Evolutionary conservation across 2,329 filamentous ascomycete species (phyloP).

Genomic region (Mollisiaceae sp.): DNA sequence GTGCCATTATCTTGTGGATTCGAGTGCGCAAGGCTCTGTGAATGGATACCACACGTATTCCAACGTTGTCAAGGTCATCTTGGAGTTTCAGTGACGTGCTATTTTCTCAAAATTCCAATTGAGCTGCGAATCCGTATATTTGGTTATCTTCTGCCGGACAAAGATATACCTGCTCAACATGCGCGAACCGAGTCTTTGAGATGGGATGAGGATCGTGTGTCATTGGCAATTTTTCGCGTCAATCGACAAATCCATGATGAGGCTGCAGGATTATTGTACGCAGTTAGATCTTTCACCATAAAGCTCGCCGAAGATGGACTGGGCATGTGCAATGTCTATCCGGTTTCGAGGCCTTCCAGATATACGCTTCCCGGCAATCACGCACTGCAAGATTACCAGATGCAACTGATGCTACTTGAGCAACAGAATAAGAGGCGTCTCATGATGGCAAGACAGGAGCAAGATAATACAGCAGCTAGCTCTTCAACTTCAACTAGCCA

Average conservation of each 20-base stretch:
- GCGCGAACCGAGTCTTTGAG: slow-evolving; percentile 10
- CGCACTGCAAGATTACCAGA: slow-evolving; percentile 85
- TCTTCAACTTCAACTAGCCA: not conserved
- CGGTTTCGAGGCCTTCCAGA: not conserved
- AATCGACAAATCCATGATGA: slow-evolving; percentile 31
- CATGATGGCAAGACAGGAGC: slow-evolving; percentile 79
- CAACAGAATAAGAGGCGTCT: slow-evolving; percentile 87
- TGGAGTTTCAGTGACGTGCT: slow-evolving; percentile 21
- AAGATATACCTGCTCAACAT: slow-evolving; percentile 22
- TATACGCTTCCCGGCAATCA: slow-evolving; percentile 59
- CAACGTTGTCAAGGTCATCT: slow-evolving; percentile 21
- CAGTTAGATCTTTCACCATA: slow-evolving; percentile 20
- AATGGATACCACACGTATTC: slow-evolving; percentile 22
- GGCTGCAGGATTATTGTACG: slow-evolving; percentile 22
- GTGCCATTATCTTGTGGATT: slow-evolving; percentile 22
- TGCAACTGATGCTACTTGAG: slow-evolving; percentile 86
- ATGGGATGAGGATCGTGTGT: slow-evolving; percentile 12
- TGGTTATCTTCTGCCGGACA: slow-evolving; percentile 22
- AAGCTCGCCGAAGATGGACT: slow-evolving; percentile 19
- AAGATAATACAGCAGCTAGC: slow-evolving; percentile 57
- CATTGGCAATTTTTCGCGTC: slow-evolving; percentile 22
- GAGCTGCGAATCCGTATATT: slow-evolving; percentile 27
- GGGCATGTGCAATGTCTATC: slow-evolving; percentile 21
- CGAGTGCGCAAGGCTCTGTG: slow-evolving; percentile 22
- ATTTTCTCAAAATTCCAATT: slow-evolving; percentile 26